Conservation (phyloP, 306 rosid genomes). For the Oxytropis ochrocephala region DNA sequence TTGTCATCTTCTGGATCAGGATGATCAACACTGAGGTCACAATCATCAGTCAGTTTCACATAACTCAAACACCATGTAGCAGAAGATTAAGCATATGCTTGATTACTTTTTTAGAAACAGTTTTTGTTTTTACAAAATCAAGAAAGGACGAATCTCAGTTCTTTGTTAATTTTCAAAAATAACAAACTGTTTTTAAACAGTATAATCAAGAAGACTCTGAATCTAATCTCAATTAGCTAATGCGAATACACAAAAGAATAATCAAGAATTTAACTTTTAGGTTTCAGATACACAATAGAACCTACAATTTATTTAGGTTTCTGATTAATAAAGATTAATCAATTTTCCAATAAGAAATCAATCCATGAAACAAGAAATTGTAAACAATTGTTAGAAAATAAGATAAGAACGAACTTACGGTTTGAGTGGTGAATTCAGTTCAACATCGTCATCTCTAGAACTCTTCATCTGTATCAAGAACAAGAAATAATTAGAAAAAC, state of each 20-base stretch:
- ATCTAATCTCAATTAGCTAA: no score
- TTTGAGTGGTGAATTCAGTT: constrained; percentile 71
- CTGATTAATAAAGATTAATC: constrained; percentile 17
- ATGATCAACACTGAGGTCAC: constrained; percentile 59
- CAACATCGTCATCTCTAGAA: constrained; percentile 79
- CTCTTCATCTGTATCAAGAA: constrained; percentile 62
- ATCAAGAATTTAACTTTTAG: neutral
- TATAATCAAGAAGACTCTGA: no score
- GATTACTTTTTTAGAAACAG: no score
- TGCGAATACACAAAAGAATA: no score
- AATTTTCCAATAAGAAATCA: neutral
- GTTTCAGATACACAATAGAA: neutral
- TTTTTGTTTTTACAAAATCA: no score
- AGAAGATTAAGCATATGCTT: no score
- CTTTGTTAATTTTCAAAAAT: no score
- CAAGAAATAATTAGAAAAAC: neutral
- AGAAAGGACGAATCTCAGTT: no score
- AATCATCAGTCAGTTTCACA: constrained; percentile 29
- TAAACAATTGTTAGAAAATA: neutral
- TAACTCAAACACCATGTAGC: neutral
- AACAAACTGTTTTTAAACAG: no score
- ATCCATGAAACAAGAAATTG: constrained; percentile 7
- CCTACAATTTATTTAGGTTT: neutral
- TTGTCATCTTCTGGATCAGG: constrained; percentile 71
- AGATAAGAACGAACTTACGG: constrained; percentile 38